Evolutionary conservation across 495 filamentous ascomycete genomes (phyloP), one percentile per base, ranked within the genome.

Genomic region (Astrothelium macrocarpum): DNA sequence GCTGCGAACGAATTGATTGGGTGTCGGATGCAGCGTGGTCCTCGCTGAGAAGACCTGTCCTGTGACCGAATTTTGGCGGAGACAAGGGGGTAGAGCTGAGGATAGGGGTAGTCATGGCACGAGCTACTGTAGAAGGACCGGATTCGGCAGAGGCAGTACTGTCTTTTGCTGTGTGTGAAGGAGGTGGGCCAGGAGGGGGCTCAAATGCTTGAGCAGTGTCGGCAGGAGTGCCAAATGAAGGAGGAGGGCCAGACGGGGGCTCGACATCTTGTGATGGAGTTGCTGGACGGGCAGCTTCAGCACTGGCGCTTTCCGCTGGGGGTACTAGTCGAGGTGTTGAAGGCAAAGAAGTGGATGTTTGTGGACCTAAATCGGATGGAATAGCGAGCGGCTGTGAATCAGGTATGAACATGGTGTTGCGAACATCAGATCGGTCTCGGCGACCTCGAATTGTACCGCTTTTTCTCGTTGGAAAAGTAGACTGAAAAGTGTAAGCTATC

Each of bases 1-100:
- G 88, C 7, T 87, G 87, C 18, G 95, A 99, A 53, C 90, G 86
- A 62, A 97, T 86, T 18, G 94, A 97, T 43, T 90, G 90, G 10
- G 91, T 95, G 71, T 97, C 95, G 2, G 91, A 96, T 59, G 87
- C 82, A 16, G 78, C 71, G 65, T 80, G 79, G 42, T 85, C 82
- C 20, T 86, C 84, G 1, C 68, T 63, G 16, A 72, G 65, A 16
- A 72, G 60, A 7, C 64, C 62, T 2, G 59, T 28, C 28, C 68
- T 56, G n/a, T 71, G 73, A 29, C 63, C 39, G 3, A 64, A 60
- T 62, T 73, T 75, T 43, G 72, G 71, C 0, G 79, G 75, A 65
- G 72, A 69, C 14, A 64, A 61, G 31, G 62, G 63, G 26, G 71
- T 18, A 23, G 4, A n/a, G 26, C 23, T 25, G 29, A 56, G 49